Evolutionary conservation across 257 asterid species (phyloP).

Genomic region (Agastache rugosa): DNA sequence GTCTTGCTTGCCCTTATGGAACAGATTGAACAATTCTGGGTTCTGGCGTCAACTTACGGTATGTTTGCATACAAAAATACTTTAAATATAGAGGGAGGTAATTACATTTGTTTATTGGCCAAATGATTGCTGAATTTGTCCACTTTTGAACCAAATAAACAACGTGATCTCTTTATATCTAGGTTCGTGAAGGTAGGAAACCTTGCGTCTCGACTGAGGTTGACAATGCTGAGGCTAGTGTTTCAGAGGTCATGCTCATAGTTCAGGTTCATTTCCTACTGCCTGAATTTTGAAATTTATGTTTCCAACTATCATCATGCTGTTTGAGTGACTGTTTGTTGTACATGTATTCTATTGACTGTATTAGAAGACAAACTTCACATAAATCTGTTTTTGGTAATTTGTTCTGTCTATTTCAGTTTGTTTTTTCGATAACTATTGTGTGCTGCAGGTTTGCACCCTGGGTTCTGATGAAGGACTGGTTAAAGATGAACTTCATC

Average conservation of each 20-base stretch:
- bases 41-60: conserved; percentile 99
- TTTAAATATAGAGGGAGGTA: conserved; percentile 7
- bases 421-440: conserved; percentile 22
- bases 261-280: conserved; percentile 73
- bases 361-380: conserved; percentile 4
- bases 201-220: conserved; percentile 49
- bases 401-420: conserved; percentile 13
- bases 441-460: conserved; percentile 69
- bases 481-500: conserved; percentile 67
- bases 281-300: conserved; percentile 27
- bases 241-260: conserved; percentile 88
- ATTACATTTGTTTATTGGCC: conserved; percentile 16
- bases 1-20: conserved; percentile 82
- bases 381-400: conserved; percentile 22
- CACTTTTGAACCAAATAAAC: conserved; percentile 19
- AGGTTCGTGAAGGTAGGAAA: conserved; percentile 97
- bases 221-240: conserved; percentile 51
- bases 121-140: conserved; percentile 5
- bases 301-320: conserved; percentile 17
- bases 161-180: conserved; percentile 19
- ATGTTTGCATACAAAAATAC: conserved; percentile 34
- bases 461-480: conserved; percentile 59
- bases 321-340: conserved; percentile 6
- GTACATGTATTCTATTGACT: background rate
- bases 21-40: conserved; percentile 90